A percentile compares a stretch with the other conserved stretches of the same genome.
Conservation (phyloP, 2,329 filamentous ascomycete species). For the Didymella glomerata region DNA sequence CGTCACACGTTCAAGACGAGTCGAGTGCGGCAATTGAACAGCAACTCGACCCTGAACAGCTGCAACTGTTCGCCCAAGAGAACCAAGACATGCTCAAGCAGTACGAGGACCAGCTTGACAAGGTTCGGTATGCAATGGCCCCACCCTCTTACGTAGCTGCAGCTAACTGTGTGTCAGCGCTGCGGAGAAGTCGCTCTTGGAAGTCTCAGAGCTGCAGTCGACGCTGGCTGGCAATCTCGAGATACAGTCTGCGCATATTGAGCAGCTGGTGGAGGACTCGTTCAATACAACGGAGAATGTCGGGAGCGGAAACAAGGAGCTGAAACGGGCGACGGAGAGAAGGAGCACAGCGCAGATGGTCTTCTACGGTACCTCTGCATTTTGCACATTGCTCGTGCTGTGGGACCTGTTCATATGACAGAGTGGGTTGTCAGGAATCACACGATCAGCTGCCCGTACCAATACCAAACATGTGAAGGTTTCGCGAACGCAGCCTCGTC, state of each 20-base stretch:
- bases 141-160: background rate
- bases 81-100: constrained; percentile 93
- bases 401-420: constrained; percentile 60
- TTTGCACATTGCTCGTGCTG: constrained; percentile 57
- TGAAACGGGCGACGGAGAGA: constrained; percentile 77
- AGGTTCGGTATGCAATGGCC: constrained; percentile 77
- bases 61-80: constrained; percentile 92
- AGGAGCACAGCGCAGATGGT: constrained; percentile 60
- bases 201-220: constrained; percentile 92
- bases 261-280: constrained; percentile 86
- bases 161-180: constrained; percentile 63
- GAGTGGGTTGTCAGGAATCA: background rate
- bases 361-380: constrained; percentile 57
- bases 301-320: constrained; percentile 85
- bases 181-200: constrained; percentile 87
- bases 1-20: constrained; percentile 34
- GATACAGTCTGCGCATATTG: constrained; percentile 87
- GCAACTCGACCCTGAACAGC: constrained; percentile 80
- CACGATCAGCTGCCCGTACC: constrained; percentile 14
- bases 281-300: constrained; percentile 85
- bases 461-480: constrained; percentile 23
- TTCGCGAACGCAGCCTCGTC: constrained; percentile 13
- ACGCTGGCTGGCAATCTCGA: constrained; percentile 86
- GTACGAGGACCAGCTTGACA: constrained; percentile 91
- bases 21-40: constrained; percentile 56